Percentiles rank a stretch among this genome's conserved stretches.
These are phyloP conservation scores for Orbilia quercus DNA, from an alignment of 2,329 filamentous ascomycete species.

Conservation along the genomic window DNA sequence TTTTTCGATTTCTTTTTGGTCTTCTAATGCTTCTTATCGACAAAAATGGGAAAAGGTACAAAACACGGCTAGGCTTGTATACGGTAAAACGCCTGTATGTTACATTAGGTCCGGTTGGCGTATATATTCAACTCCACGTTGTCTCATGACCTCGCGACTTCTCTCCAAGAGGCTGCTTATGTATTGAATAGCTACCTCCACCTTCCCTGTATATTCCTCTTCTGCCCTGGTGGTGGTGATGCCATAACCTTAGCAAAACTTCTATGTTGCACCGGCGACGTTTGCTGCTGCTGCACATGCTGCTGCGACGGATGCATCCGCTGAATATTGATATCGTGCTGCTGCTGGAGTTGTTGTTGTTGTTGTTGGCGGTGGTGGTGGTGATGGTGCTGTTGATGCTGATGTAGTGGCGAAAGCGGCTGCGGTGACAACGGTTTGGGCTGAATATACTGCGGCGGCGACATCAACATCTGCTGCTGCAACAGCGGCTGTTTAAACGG, in stretches of 20 bases:
- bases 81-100: neutral
- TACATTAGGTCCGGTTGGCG: too few relatives aligned
- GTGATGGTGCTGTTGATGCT: constrained; percentile 18
- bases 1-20: constrained; percentile 27
- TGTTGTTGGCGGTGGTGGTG: constrained; percentile 16
- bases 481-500: constrained; percentile 41
- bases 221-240: constrained; percentile 36
- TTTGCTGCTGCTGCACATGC: constrained; percentile 10
- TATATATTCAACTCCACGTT: neutral
- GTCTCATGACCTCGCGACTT: constrained; percentile 12
- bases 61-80: neutral
- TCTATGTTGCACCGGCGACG: constrained; percentile 27
- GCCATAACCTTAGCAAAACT: constrained; percentile 56
- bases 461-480: constrained; percentile 20
- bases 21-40: neutral
- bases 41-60: neutral
- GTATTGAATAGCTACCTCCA: constrained; percentile 44
- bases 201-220: constrained; percentile 52
- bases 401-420: constrained; percentile 14
- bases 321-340: constrained; percentile 18
- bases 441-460: constrained; percentile 10
- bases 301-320: neutral
- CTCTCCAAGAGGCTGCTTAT: neutral
- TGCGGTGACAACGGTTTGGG: constrained; percentile 7
- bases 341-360: constrained; percentile 26